These are phyloP conservation scores for Middelhovenomyces tepae DNA, from an alignment of 805 yeast genomes.

Conservation along the genomic window DNA sequence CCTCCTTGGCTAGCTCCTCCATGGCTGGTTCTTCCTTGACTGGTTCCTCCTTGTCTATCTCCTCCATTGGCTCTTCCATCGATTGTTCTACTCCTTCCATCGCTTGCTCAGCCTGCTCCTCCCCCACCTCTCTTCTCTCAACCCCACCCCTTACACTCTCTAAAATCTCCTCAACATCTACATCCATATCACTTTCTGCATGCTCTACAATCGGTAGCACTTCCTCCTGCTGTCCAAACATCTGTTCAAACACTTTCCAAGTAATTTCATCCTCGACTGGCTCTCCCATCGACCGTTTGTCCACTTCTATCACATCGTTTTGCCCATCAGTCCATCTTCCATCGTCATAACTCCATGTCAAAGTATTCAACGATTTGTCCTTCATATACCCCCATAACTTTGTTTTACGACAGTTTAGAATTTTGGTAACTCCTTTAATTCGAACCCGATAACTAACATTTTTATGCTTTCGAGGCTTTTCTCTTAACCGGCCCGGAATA, in stretches of 20 bases:
- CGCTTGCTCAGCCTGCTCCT: too few species aligned
- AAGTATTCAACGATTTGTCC: constrained; percentile 48
- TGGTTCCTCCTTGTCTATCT: too few species aligned
- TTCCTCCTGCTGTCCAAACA: too few species aligned
- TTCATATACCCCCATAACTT: constrained; percentile 90
- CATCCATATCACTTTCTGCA: too few species aligned
- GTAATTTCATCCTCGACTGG: neutral
- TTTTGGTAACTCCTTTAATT: constrained; percentile 15
- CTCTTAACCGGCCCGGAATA: constrained; percentile 23
- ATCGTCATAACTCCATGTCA: constrained; percentile 52
- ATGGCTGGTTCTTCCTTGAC: constrained; percentile 13
- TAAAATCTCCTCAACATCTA: constrained; percentile 18
- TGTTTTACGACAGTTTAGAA: constrained; percentile 54
- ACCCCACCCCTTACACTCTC: too few species aligned
- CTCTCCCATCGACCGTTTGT: neutral
- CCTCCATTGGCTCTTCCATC: too few species aligned
- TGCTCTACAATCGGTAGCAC: too few species aligned
- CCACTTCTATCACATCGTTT: constrained; percentile 67
- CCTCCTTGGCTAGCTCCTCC: constrained; percentile 13
- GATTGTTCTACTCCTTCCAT: too few species aligned
- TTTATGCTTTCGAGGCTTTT: constrained; percentile 23
- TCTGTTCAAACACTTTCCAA: neutral
- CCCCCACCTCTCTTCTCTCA: too few species aligned
- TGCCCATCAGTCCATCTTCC: constrained; percentile 76
- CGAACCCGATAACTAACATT: constrained; percentile 1